These are phyloP conservation scores for Lomentospora prolificans DNA, from an alignment of 2,329 filamentous ascomycete genomes.

Conservation along the genomic window DNA sequence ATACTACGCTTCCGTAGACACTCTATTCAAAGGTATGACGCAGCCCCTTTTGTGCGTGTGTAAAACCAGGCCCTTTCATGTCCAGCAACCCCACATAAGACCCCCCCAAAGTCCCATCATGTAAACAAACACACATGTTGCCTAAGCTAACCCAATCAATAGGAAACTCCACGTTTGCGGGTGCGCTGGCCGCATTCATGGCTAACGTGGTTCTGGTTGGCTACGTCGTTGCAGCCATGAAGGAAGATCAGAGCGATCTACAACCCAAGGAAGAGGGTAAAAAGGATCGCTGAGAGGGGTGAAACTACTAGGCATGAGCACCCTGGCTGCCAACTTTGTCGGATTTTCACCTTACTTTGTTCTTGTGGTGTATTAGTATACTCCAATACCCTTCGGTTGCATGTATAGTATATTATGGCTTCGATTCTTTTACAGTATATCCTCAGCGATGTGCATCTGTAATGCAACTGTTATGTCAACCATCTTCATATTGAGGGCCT, in stretches of 20 bases:
- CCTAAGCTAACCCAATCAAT: conserved; percentile 1
- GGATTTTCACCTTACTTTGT: neutral
- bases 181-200: conserved; percentile 73
- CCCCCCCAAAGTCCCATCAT: neutral
- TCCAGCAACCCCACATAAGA: too few species aligned
- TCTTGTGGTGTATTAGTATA: neutral
- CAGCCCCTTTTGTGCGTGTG: conserved; percentile 3
- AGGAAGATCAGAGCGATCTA: conserved; percentile 58
- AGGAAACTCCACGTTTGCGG: conserved; percentile 87
- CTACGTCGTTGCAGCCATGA: conserved; percentile 89
- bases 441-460: too few species aligned
- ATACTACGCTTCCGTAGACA: conserved; percentile 74
- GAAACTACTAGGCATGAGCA: neutral
- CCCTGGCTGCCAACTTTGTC: neutral
- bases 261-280: conserved; percentile 33
- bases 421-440: too few species aligned
- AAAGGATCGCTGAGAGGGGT: conserved; percentile 33
- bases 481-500: too few species aligned
- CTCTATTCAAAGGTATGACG: conserved; percentile 62
- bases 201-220: conserved; percentile 84
- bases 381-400: neutral
- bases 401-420: neutral
- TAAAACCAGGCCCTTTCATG: neutral
- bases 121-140: neutral
- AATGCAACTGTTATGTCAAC: too few species aligned